Conservation (phyloP, 2,329 filamentous ascomycete species). For the Elsinoe batatas region DNA sequence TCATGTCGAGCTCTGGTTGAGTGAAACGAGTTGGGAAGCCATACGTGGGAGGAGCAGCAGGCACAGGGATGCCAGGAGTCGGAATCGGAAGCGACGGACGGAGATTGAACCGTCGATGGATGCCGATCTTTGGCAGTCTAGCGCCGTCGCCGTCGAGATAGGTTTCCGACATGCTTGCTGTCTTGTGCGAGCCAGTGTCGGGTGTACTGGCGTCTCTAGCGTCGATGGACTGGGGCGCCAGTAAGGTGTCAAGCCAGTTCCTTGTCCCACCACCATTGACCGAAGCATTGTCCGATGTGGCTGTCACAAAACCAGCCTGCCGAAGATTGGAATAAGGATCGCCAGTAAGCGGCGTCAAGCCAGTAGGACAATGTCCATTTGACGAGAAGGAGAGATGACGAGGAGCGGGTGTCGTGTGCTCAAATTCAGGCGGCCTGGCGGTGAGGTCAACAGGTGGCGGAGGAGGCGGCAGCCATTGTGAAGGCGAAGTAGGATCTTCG, state of each 20-base stretch:
- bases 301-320: conserved; percentile 11
- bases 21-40: conserved; percentile 13
- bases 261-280: conserved; percentile 10
- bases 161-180: conserved; percentile 16
- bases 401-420: background rate
- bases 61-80: background rate
- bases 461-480: conserved; percentile 11
- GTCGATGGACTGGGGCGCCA: conserved; percentile 6
- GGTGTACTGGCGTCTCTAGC: conserved; percentile 8
- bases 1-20: conserved; percentile 8
- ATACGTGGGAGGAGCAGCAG: background rate
- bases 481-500: conserved; percentile 9
- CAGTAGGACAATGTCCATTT: conserved; percentile 4
- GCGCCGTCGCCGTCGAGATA: conserved; percentile 22
- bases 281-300: conserved; percentile 1
- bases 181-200: conserved; percentile 10
- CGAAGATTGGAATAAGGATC: conserved; percentile 12
- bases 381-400: conserved; percentile 12
- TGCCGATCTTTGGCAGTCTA: conserved; percentile 17
- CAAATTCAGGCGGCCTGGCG: conserved; percentile 2
- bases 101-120: conserved; percentile 10
- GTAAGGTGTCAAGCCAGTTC: conserved; percentile 13
- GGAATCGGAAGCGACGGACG: conserved; percentile 4
- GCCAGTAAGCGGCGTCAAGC: conserved; percentile 2
- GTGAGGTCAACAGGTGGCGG: conserved; percentile 7